Conservation (phyloP, 2,329 filamentous ascomycete species). For the Scortechinia acanthostroma region DNA sequence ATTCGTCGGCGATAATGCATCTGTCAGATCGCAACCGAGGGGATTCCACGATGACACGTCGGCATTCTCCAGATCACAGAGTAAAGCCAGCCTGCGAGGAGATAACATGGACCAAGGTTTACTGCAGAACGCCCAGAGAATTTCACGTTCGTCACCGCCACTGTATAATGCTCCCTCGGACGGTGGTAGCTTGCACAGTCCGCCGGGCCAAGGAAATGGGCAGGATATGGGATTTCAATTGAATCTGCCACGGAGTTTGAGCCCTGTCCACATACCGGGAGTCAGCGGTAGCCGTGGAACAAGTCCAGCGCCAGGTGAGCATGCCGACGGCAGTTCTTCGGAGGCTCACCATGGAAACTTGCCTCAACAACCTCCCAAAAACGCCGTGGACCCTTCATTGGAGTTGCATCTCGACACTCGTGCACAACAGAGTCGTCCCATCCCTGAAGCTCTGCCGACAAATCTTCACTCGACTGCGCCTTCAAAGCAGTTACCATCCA, state of each 20-base stretch:
- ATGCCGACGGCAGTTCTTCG: not conserved
- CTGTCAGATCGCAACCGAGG: not conserved
- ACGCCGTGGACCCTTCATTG: not conserved
- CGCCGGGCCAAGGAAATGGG: not conserved
- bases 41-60: no score
- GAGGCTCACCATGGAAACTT: not conserved
- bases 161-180: not conserved
- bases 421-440: no score
- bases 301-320: no score
- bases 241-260: not conserved
- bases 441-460: constrained; percentile 13
- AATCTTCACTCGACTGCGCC: constrained; percentile 25
- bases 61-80: not conserved
- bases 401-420: not conserved
- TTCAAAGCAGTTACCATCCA: constrained; percentile 7
- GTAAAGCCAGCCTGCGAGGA: not conserved
- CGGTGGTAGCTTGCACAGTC: not conserved
- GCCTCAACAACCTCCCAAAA: not conserved
- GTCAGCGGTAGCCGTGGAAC: not conserved
- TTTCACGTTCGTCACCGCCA: not conserved
- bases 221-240: not conserved
- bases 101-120: not conserved
- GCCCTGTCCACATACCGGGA: not conserved
- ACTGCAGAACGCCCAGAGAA: not conserved
- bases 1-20: not conserved